These are phyloP conservation scores for Ceratocystis cacaofunesta DNA, from an alignment of 2,329 filamentous ascomycete species.

Conservation along the genomic window DNA sequence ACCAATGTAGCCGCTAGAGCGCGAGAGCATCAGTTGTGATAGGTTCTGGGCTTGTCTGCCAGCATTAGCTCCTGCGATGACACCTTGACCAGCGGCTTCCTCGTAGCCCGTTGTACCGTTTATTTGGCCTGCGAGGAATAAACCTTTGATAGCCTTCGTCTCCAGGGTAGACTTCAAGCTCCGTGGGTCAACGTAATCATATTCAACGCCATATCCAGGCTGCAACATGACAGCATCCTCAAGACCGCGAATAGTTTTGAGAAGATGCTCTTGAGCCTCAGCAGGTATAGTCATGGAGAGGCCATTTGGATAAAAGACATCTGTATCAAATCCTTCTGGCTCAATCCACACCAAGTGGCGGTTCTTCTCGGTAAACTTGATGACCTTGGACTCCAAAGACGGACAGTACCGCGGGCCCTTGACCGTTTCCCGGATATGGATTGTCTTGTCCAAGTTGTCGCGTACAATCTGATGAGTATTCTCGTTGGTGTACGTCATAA, in stretches of 20 bases:
- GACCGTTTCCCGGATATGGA: constrained; percentile 91
- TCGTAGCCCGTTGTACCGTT: constrained; percentile 98
- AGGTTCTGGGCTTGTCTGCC: constrained; percentile 61
- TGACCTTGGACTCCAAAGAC: constrained; percentile 84
- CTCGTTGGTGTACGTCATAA: constrained; percentile 75
- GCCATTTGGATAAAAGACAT: constrained; percentile 89
- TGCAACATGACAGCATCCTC: constrained; percentile 87
- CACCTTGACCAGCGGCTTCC: constrained; percentile 85
- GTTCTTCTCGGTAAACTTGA: constrained; percentile 68
- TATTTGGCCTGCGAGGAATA: constrained; percentile 91
- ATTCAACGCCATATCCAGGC: constrained; percentile 92
- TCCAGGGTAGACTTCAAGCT: constrained; percentile 78
- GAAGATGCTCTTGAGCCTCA: constrained; percentile 67
- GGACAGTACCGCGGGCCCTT: constrained; percentile 92
- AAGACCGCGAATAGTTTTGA: constrained; percentile 77
- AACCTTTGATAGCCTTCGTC: constrained; percentile 76
- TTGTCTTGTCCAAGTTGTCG: constrained; percentile 82
- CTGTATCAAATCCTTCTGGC: constrained; percentile 81
- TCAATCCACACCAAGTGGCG: constrained; percentile 92
- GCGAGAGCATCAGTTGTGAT: constrained; percentile 50
- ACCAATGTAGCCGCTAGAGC: constrained; percentile 89
- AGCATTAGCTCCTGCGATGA: constrained; percentile 87
- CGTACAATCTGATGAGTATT: constrained; percentile 70
- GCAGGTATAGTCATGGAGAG: constrained; percentile 92
- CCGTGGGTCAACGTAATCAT: constrained; percentile 93